A percentile compares a stretch with the other conserved stretches of the same genome.
Conservation (phyloP, 192 early-diverging fungal species). For the Spizellomyces sp. region DNA sequence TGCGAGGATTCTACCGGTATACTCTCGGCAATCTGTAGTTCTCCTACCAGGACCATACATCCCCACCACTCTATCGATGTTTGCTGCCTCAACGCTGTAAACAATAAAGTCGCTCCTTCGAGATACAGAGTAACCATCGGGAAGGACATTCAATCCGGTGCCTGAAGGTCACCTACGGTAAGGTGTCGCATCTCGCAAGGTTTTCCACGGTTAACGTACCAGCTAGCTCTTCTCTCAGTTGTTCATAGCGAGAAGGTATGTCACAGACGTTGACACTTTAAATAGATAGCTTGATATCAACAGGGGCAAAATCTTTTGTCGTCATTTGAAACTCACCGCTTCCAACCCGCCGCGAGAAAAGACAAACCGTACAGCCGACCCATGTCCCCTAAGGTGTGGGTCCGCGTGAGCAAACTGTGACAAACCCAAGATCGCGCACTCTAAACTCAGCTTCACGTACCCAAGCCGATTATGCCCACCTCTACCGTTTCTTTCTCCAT, state of each 20-base stretch:
- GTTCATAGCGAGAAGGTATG: constrained; percentile 71
- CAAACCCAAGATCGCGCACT: not conserved
- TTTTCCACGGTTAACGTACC: constrained; percentile 23
- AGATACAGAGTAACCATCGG: constrained; percentile 83
- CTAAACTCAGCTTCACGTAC: not conserved
- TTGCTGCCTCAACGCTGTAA: constrained; percentile 93
- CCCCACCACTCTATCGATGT: constrained; percentile 76
- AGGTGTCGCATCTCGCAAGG: not conserved
- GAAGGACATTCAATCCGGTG: constrained; percentile 60
- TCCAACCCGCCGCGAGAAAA: constrained; percentile 79
- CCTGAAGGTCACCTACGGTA: not conserved
- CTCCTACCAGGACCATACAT: constrained; percentile 80
- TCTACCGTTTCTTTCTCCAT: constrained; percentile 61
- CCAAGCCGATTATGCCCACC: constrained; percentile 89
- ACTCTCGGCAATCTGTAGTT: not conserved
- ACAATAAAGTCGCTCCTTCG: constrained; percentile 86
- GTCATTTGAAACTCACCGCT: constrained; percentile 46
- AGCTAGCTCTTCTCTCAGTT: constrained; percentile 62
- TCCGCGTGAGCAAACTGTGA: not conserved
- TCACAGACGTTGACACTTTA: constrained; percentile 87
- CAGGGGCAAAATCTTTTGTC: not conserved
- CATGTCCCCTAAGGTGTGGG: constrained; percentile 81
- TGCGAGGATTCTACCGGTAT: not conserved
- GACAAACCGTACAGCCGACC: constrained; percentile 82
- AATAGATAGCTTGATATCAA: not conserved